A percentile compares a stretch with the other conserved stretches of the same genome.
Evolutionary conservation across 345 rosid species (phyloP).

Genomic region (Camelina sativa): DNA sequence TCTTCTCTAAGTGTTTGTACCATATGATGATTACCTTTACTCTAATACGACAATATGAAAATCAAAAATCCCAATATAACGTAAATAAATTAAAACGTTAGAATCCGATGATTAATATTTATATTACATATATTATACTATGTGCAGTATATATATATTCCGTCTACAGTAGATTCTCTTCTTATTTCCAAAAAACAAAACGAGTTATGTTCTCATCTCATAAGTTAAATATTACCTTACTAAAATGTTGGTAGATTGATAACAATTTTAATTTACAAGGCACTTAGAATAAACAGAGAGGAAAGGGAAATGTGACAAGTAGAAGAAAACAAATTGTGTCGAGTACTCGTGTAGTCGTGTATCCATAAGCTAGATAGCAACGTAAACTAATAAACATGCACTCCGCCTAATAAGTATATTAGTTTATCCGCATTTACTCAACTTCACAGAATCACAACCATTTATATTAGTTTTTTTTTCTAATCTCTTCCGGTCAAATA

Average conservation of each 20-base stretch:
- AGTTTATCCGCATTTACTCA: background rate
- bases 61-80: constrained; percentile 2
- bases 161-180: background rate
- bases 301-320: constrained; percentile 1
- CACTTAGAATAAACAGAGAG: background rate
- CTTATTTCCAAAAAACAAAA: background rate
- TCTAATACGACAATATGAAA: constrained; percentile 31
- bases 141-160: background rate
- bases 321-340: constrained; percentile 4
- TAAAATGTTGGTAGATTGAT: background rate
- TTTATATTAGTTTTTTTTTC: too few relatives aligned
- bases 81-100: background rate
- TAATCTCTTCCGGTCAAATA: background rate
- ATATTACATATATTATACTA: background rate
- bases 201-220: background rate
- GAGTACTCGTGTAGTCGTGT: background rate
- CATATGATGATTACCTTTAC: constrained; percentile 41
- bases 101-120: background rate
- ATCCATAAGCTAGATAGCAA: background rate
- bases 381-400: background rate
- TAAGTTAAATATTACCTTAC: background rate
- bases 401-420: background rate
- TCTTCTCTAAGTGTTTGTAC: constrained; percentile 34
- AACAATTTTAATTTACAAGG: too few relatives aligned
- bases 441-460: background rate